phyloP scores from a whole-genome alignment of 495 filamentous ascomycete genomes.

The Penicillium diatomitis region DNA sequence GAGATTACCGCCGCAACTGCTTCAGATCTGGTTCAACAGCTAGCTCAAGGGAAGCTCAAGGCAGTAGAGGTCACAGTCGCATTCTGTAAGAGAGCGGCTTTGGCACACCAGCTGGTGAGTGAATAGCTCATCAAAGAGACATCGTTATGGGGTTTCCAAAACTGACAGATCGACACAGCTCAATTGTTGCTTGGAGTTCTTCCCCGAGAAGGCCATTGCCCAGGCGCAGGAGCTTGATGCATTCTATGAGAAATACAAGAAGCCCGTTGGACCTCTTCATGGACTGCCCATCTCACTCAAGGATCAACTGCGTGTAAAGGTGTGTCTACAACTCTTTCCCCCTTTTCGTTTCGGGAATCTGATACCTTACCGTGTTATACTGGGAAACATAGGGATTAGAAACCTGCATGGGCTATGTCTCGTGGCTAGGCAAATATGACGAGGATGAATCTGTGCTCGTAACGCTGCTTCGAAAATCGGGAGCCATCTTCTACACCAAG shows the following conservation, averaged over 20 bases:
- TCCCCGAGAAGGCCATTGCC: conserved; percentile 44
- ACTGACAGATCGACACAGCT: neutral
- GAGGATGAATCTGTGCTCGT: conserved; percentile 5
- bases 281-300: conserved; percentile 54
- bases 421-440: conserved; percentile 5
- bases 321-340: neutral
- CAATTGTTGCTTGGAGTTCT: conserved; percentile 48
- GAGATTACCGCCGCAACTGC: conserved; percentile 4
- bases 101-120: conserved; percentile 10
- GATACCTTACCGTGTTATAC: too few species aligned
- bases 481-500: conserved; percentile 35
- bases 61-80: conserved; percentile 27
- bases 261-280: conserved; percentile 45
- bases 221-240: conserved; percentile 49
- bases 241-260: conserved; percentile 32
- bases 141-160: neutral
- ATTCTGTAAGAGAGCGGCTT: conserved; percentile 7
- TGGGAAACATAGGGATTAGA: conserved; percentile 14
- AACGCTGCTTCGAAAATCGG: conserved; percentile 7
- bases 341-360: too few species aligned
- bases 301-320: conserved; percentile 52
- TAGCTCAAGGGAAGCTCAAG: conserved; percentile 4
- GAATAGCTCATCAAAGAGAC: neutral
- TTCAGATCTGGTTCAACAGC: conserved; percentile 1
- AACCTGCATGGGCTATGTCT: conserved; percentile 9